Evolutionary conservation across 495 filamentous ascomycete genomes (phyloP).

Genomic region (Amphirosellinia nigrospora): DNA sequence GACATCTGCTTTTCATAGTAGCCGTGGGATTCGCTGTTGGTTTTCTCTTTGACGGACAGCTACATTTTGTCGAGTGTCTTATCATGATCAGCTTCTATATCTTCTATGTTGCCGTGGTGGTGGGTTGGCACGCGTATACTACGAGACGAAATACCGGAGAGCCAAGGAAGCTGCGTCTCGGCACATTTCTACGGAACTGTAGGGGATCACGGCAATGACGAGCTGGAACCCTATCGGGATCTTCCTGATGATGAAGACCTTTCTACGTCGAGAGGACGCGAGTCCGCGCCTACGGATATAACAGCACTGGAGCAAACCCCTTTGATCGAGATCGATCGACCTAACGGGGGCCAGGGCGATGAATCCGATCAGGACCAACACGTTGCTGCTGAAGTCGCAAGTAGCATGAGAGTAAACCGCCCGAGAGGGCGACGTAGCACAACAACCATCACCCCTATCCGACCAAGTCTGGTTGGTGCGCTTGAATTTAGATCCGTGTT

Average conservation of each 20-base stretch:
- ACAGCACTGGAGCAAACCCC: conserved; percentile 69
- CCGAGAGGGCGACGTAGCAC: conserved; percentile 71
- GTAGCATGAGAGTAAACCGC: conserved; percentile 88
- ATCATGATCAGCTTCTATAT: conserved; percentile 91
- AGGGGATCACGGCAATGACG: conserved; percentile 44
- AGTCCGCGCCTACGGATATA: conserved; percentile 68
- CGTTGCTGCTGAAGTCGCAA: conserved; percentile 81
- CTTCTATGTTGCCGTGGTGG: conserved; percentile 88
- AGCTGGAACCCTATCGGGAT: conserved; percentile 72
- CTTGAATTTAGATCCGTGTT: conserved; percentile 93
- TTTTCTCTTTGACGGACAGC: conserved; percentile 82
- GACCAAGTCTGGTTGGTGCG: conserved; percentile 90
- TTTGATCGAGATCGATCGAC: conserved; percentile 53
- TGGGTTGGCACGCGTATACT: conserved; percentile 90
- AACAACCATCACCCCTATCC: conserved; percentile 76
- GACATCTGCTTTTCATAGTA: conserved; percentile 94
- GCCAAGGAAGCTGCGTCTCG: conserved; percentile 73
- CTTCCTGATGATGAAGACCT: conserved; percentile 77
- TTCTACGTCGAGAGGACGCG: conserved; percentile 54
- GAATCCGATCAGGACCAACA: conserved; percentile 77
- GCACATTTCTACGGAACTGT: conserved; percentile 72
- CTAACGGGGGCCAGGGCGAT: conserved; percentile 68
- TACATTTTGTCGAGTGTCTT: conserved; percentile 87
- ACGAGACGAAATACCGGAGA: conserved; percentile 63
- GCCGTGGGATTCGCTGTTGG: conserved; percentile 88